phyloP scores from a whole-genome alignment of 2,329 filamentous ascomycete genomes.

The Trichoderma guizhouense region DNA sequence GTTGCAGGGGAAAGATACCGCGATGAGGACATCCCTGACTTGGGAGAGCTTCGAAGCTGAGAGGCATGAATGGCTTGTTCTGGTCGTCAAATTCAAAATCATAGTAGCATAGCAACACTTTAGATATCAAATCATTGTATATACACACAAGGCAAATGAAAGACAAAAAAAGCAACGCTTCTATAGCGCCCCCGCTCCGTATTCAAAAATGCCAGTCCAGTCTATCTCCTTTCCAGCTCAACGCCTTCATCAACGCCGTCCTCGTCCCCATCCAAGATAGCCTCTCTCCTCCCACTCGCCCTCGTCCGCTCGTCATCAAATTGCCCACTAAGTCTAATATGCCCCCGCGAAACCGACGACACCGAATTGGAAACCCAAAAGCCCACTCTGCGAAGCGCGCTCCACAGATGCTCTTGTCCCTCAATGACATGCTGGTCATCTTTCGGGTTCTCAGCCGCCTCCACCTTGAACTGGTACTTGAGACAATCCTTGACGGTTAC shows the following conservation, averaged over 20 bases:
- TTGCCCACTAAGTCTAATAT: slow-evolving; percentile 49
- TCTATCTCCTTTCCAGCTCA: slow-evolving; percentile 39
- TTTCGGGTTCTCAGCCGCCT: slow-evolving; percentile 73
- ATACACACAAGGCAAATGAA: not conserved
- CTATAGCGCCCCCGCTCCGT: slow-evolving; percentile 4
- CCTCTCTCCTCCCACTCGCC: slow-evolving; percentile 48
- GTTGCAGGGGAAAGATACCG: slow-evolving; percentile 25
- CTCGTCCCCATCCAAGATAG: slow-evolving; percentile 43
- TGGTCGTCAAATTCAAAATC: not conserved
- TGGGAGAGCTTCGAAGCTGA: slow-evolving; percentile 29
- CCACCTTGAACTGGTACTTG: slow-evolving; percentile 95
- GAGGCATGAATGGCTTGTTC: not conserved
- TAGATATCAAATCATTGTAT: not conserved
- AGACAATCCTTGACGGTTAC: slow-evolving; percentile 97
- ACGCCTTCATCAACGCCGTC: slow-evolving; percentile 41
- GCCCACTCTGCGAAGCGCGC: slow-evolving; percentile 48
- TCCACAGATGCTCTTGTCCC: slow-evolving; percentile 65
- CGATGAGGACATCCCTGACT: slow-evolving; percentile 36
- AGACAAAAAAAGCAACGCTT: not conserved
- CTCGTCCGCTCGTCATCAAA: slow-evolving; percentile 35
- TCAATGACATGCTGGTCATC: slow-evolving; percentile 55
- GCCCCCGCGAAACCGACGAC: slow-evolving; percentile 51
- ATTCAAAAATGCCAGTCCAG: not conserved
- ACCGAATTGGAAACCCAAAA: slow-evolving; percentile 59
- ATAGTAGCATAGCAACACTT: not conserved